Evolutionary conservation across 2,329 filamentous ascomycete genomes (phyloP), one percentile per base, ranked within the genome.

Genomic region (Trichophyton rubrum): DNA sequence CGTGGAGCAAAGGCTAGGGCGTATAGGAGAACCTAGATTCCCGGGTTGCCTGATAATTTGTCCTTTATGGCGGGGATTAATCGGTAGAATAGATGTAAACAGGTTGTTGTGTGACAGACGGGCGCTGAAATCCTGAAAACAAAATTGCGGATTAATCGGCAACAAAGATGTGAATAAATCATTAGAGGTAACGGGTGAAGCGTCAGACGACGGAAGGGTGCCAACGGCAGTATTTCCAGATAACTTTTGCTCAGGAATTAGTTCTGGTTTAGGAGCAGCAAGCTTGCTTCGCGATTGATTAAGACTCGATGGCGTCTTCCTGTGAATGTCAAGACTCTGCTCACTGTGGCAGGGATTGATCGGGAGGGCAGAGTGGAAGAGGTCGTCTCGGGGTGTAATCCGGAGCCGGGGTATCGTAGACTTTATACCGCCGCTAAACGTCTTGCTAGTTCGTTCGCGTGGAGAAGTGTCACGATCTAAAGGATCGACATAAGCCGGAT

Each of bases 341-440:
- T 7, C 15, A 22, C 3, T n/a, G 35, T 27, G 30, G 11, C 38
- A 35, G 11, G 71, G 71, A 22, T 73, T 73, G 27, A 73, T 70
- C 3, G 70, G 70, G 17, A 74, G 66, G 5, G 64, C 64, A 4
- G 72, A 73, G 38, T 67, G 64, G 9, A 71, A 61, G 17, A 73
- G 67, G 24, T 68, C 69, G 11, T 41, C 56, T 3, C 4, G 33
- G 9, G 7, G 15, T 17, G 55, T 8, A 13, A 24, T 13, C 13
- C 9, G 15, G 35, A 13, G 17, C 24, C 7, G 1, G 13, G 55
- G 55, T 22, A 9, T 15, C 9, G 35, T 7, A 15, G 33, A 13
- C 11, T 11, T 20, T 17, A 17, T 55, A 5, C 2, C 2, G 35
- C 8, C 40, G 7, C n/a, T 8, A 6, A 13, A 35, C 3, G 13